A percentile compares a stretch with the other conserved stretches of the same genome.
These are phyloP conservation scores for Fusarium sp. DNA, from an alignment of 2,329 filamentous ascomycete species.

Conservation along the genomic window DNA sequence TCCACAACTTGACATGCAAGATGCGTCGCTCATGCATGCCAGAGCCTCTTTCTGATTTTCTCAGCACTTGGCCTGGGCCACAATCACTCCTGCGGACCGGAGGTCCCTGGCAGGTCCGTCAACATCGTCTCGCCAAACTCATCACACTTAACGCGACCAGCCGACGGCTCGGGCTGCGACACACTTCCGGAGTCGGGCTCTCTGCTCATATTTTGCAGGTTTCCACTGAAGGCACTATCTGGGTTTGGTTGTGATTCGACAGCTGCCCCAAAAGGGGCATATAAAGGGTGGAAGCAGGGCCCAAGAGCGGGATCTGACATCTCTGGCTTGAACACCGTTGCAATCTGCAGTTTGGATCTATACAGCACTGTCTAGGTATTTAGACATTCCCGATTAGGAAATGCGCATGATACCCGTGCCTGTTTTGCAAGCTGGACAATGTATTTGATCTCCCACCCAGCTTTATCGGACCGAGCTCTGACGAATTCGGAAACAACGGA, in stretches of 20 bases:
- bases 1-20: slow-evolving; percentile 1
- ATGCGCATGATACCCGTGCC: slow-evolving; percentile 23
- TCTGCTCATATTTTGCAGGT: slow-evolving; percentile 6
- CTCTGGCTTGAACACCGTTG: slow-evolving; percentile 36
- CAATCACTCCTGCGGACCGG: slow-evolving; percentile 12
- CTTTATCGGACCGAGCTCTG: slow-evolving; percentile 42
- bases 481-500: slow-evolving; percentile 31
- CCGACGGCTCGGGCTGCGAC: slow-evolving; percentile 36
- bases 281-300: slow-evolving; percentile 13
- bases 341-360: slow-evolving; percentile 6
- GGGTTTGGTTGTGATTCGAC: slow-evolving; percentile 2
- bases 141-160: slow-evolving; percentile 36
- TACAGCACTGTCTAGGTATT: slow-evolving; percentile 25
- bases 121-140: slow-evolving; percentile 20
- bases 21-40: not conserved
- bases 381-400: slow-evolving; percentile 2
- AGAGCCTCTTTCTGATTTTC: not conserved
- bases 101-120: slow-evolving; percentile 5
- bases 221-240: slow-evolving; percentile 5
- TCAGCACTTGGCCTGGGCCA: not conserved
- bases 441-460: slow-evolving; percentile 32
- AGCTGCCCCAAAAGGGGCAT: not conserved
- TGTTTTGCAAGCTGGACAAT: slow-evolving; percentile 20
- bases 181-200: slow-evolving; percentile 17
- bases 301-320: slow-evolving; percentile 15